These are phyloP conservation scores for Schwanniomyces sp. DNA, from an alignment of 805 yeast genomes.

Conservation along the genomic window DNA sequence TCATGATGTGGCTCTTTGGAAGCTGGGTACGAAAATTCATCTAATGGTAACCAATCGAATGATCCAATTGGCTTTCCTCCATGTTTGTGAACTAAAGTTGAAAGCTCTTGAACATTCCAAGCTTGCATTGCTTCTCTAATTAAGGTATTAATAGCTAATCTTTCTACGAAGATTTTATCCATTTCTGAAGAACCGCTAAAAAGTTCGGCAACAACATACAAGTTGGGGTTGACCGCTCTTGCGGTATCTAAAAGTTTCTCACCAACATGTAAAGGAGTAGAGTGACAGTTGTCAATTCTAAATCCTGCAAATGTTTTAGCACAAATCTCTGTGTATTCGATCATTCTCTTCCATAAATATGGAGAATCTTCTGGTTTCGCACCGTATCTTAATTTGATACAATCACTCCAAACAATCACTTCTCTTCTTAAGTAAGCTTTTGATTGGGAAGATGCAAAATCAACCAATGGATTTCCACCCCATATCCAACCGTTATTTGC, in stretches of 20 bases:
- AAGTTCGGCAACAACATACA: conserved; percentile 91
- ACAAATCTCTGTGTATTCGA: conserved; percentile 65
- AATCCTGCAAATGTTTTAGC: conserved; percentile 83
- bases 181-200: conserved; percentile 90
- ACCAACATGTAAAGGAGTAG: conserved; percentile 95
- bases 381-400: conserved; percentile 92
- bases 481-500: conserved; percentile 99
- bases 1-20: conserved; percentile 32
- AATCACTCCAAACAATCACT: conserved; percentile 97
- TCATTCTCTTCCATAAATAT: conserved; percentile 85
- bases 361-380: conserved; percentile 78
- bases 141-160: conserved; percentile 84
- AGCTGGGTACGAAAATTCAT: conserved; percentile 69
- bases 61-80: conserved; percentile 98
- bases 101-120: conserved; percentile 81
- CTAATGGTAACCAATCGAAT: conserved; percentile 75
- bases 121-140: conserved; percentile 98
- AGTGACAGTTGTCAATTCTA: conserved; percentile 93
- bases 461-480: conserved; percentile 93
- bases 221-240: conserved; percentile 75
- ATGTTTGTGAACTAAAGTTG: conserved; percentile 82
- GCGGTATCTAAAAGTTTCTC: conserved; percentile 87
- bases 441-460: conserved; percentile 81
- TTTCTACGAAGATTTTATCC: conserved; percentile 88
- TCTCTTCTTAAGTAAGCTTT: conserved; percentile 87